Evolutionary conservation across 768 basidiomycete genomes (phyloP).

Genomic region (Cyathus striatus): DNA sequence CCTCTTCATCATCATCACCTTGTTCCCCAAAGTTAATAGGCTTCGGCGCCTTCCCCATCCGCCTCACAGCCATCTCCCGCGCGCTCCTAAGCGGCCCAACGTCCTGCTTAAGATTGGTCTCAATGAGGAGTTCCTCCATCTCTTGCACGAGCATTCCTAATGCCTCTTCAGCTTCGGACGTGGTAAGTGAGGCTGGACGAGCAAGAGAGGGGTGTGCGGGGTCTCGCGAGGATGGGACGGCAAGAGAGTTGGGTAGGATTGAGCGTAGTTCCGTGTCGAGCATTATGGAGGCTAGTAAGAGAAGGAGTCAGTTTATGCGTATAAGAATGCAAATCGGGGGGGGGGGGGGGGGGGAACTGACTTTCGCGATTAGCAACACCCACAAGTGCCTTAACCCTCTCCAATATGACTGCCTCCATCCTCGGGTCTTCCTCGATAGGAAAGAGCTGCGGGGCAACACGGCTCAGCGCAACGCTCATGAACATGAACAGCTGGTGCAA

Average conservation of each 20-base stretch:
- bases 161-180: conserved; percentile 22
- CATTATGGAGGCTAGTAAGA: conserved; percentile 38
- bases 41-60: conserved; percentile 7
- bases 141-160: conserved; percentile 42
- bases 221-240: conserved; percentile 11
- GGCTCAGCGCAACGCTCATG: conserved; percentile 63
- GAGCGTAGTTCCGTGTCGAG: conserved; percentile 52
- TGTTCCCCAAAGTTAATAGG: not conserved
- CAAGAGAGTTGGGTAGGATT: conserved; percentile 30
- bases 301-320: not conserved
- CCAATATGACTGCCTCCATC: conserved; percentile 35
- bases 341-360: conserved; percentile 15
- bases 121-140: conserved; percentile 65
- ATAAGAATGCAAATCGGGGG: conserved; percentile 2
- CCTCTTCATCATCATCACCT: conserved; percentile 9
- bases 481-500: conserved; percentile 77
- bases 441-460: conserved; percentile 66
- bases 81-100: conserved; percentile 49
- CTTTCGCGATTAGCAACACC: conserved; percentile 52
- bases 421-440: conserved; percentile 31
- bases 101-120: conserved; percentile 54
- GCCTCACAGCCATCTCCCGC: conserved; percentile 41
- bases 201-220: conserved; percentile 29
- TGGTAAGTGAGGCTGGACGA: conserved; percentile 28
- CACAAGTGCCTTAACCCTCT: conserved; percentile 35